phyloP scores from a whole-genome alignment of 2,329 filamentous ascomycete genomes.

The Ceratocystis cubensis region DNA sequence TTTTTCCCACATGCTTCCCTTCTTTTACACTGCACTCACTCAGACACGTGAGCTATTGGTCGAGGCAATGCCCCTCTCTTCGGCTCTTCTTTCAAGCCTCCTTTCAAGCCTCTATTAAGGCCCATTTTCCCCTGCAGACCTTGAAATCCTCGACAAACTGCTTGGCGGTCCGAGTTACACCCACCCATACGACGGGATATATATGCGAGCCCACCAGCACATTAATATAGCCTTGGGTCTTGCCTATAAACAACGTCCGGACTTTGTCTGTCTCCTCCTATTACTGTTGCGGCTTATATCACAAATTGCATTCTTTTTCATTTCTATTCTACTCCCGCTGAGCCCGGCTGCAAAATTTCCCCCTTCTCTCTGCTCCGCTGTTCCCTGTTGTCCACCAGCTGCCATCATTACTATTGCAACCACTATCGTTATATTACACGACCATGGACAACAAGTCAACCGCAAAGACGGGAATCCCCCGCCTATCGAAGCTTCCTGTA shows the following conservation, averaged over 20 bases:
- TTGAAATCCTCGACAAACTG: slow-evolving; percentile 6
- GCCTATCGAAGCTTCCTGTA: slow-evolving; percentile 20
- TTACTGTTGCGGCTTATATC: too few species aligned
- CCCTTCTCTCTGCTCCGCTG: not conserved
- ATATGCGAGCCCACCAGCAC: not conserved
- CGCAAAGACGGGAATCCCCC: slow-evolving; percentile 20
- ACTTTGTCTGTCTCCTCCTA: not conserved
- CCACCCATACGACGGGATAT: not conserved
- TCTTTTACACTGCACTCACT: not conserved
- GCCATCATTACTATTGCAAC: not conserved
- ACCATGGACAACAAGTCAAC: slow-evolving; percentile 17
- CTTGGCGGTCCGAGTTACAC: slow-evolving; percentile 1
- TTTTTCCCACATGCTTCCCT: not conserved
- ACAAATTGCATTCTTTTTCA: not conserved
- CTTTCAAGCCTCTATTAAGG: not conserved
- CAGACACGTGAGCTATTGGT: not conserved
- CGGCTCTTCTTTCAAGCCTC: too few species aligned
- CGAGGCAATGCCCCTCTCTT: not conserved
- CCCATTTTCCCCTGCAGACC: slow-evolving; percentile 2
- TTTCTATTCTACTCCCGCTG: not conserved
- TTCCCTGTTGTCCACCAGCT: not conserved
- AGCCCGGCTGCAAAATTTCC: not conserved
- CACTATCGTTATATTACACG: not conserved
- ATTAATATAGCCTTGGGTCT: not conserved
- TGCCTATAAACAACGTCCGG: not conserved